A percentile compares a stretch with the other conserved stretches of the same genome.
phyloP scores from a whole-genome alignment of 2,329 filamentous ascomycete genomes.

The Trichoderma sp. region DNA sequence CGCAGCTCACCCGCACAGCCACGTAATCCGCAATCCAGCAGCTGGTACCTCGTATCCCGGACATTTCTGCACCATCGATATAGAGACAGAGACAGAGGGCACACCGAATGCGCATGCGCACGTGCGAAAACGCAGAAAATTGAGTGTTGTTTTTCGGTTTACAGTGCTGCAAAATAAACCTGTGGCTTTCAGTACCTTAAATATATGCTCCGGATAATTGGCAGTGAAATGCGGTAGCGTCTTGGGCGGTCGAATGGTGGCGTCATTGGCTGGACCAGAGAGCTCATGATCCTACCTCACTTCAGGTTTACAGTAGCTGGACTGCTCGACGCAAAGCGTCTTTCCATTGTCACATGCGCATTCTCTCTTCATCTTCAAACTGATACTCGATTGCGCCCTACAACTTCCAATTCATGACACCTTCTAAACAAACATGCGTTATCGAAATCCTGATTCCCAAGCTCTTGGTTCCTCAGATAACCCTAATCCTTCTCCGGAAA shows the following conservation, averaged over 20 bases:
- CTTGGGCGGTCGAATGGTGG: neutral
- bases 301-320: no score
- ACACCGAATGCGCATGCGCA: neutral
- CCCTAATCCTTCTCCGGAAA: slow-evolving; percentile 2
- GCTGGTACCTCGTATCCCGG: neutral
- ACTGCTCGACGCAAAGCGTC: neutral
- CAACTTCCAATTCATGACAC: slow-evolving; percentile 5
- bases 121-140: neutral
- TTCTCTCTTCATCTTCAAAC: neutral
- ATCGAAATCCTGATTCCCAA: slow-evolving; percentile 8
- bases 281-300: neutral
- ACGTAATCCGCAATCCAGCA: slow-evolving; percentile 11
- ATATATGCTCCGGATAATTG: neutral
- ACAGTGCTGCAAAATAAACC: neutral
- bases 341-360: neutral
- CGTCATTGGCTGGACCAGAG: neutral
- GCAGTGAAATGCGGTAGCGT: neutral
- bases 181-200: neutral
- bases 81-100: neutral
- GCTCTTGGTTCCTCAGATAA: neutral
- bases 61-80: neutral
- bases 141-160: neutral
- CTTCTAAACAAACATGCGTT: slow-evolving; percentile 14
- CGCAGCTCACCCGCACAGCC: slow-evolving; percentile 15
- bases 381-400: slow-evolving; percentile 17